Evolutionary conservation across 2,329 filamentous ascomycete species (phyloP), one percentile per base, ranked within the genome.

Genomic region (Cladorrhinum sp.): DNA sequence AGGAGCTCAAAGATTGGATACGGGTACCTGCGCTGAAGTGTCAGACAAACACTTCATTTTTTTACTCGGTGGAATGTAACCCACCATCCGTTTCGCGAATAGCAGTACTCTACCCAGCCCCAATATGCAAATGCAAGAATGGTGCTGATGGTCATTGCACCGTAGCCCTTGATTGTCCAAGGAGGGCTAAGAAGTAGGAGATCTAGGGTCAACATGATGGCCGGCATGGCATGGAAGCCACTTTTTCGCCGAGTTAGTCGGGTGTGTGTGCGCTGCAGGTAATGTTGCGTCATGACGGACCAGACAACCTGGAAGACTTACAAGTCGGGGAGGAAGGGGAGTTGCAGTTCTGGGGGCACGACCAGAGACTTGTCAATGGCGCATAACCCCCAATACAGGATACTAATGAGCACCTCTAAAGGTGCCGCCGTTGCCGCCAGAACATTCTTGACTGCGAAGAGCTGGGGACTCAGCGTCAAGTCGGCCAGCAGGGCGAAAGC

Each of bases 1-100:
- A 96, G 76, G 50, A 90, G 72, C 8, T 80, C 86, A 65, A 97
- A 94, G 24, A 96, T 82, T 1, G 93, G 92, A 73, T 97, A 96
- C 0, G 92, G 92, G 68, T 96, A 96, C 79, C 87, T 89, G 57
- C 48, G n/a, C 39, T 9, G 9, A 28, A 24, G 42, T 30, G 14
- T 57, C 21, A 58, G 60, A 57, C 54, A 48, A 50, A 20, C 57
- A 36, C 36, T 9, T 39, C 23, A 52, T 24, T 42, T 23, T 16
- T 18, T 24, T 28, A 28, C 26, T 28, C 26, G 26, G 26, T 28
- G 9, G 20, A 36, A 36, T 46, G 53, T n/a, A 26, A 75, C 82
- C 72, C 71, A 86, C 84, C 79, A 84, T 70, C 87, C 85, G 68
- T 92, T 92, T 62, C 82, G 77, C 50, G 79, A 79, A 68, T 84